Evolutionary conservation across 805 yeast genomes (phyloP), one percentile per base, ranked within the genome.

Genomic region (Suhomyces kilbournensis): DNA sequence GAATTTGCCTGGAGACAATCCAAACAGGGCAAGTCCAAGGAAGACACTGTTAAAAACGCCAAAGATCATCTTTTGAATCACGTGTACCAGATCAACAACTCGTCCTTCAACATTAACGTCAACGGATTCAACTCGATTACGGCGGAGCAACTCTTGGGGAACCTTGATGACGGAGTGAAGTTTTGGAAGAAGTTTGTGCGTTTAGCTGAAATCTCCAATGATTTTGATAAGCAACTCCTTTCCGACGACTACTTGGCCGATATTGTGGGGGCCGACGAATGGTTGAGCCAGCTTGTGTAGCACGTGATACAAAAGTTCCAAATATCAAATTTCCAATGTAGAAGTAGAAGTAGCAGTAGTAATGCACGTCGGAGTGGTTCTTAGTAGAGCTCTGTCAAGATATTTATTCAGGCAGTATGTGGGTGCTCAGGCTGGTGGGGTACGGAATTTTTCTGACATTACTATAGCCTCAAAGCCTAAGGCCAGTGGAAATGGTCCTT

Each of bases 401-500:
- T 8, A 8, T 6, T 17, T 23, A 19, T 17, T 4, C 2, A 39
- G 43, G 20, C 52, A 52, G 52, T 14, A 35, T 23, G 12, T 46
- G 8, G 30, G 23, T 22, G 25, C 43, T 3, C 48, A 26, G 20
- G 10, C 19, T 14, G 19, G 20, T 10, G 14, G 8, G 22, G 23
- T 9, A 9, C 32, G 12, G 7, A 28, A 12, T 10, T 4, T 28
- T 12, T 28, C 32, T 12, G 32, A 28, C 7, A 12, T 28, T 2
- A 12, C 28, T n/a, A 32, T 19, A 1, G 32, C 34, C 9, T 14
- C 6, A 45, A 64, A 44, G 46, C 76, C 79, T 1, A 60, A 57
- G n/a, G 70, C 69, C 3, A 73, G 81, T 0, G 81, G 80, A 0
- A 61, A 60, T 15, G 82, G 80, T 1, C 79, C 81, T 7, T 77